Base-by-base conservation (phyloP, 1,139 yeast genomes). In the Kodamaea ohmeri region DNA sequence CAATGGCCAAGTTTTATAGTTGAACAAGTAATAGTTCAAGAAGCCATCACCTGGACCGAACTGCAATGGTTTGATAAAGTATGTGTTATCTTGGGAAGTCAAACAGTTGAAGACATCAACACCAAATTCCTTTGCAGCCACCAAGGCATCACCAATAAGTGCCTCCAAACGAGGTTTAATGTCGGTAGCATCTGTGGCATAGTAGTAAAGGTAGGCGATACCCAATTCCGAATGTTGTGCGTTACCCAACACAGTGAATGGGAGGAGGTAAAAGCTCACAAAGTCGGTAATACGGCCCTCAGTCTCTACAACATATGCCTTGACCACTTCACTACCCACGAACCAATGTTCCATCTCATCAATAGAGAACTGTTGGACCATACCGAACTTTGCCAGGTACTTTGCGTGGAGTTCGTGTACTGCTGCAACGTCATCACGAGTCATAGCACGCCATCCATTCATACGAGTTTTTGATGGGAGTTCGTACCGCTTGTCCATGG, bases 1-100 rank as follows among this genome's bases (percentile, higher is more conserved):
- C 37, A 92, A 76, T 2, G 89, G 90, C 65, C 78, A 80, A 5
- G 94, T 82, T 55, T 73, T 81, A 67, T 90, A 92, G 61, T 92
- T 92, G 73, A 92, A 94, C 52, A 94, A 67, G 58, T 92, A 92
- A 60, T 84, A 94, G 63, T 92, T 86, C 55, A 92, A 73, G 57
- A 77, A 77, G 1, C 98, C 99, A 59, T 92, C 97, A 32, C 99
- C 99, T 35, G 80, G 78, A 17, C 96, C 97, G 60, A 94, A 92
- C 58, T 88, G 87, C 62, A 87, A 73, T 36, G 84, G 81, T 27
- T 86, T 83, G 49, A 92, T 67, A 63, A 92, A 88, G 43, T 81
- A 65, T 7, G 89, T 76, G 58, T 92, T 94, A 57, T 92, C 98
- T 63, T 90, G 95, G 9, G 89, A 73, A 0, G 97, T 81, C 44